Base-by-base conservation (phyloP, 2,329 filamentous ascomycete species). In the Tolypocladium ovalisporum region DNA sequence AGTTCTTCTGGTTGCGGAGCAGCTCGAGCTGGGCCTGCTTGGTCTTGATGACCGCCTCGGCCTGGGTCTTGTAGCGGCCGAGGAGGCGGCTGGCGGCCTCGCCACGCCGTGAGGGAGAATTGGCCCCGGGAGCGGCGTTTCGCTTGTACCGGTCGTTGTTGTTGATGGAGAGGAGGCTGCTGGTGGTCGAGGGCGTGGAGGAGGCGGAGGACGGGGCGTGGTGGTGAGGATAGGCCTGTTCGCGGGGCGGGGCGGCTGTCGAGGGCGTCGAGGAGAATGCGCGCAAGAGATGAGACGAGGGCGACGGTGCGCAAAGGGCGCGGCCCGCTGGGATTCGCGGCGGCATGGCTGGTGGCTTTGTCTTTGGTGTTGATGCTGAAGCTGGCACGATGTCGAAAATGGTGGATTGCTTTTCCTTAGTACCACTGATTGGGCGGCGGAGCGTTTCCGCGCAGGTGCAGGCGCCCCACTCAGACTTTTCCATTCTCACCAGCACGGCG, bases 1-100 rank as follows among this genome's bases (percentile, higher is more conserved):
- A 73, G 52, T 71, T 64, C 66, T 74, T 73, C 62, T 70, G 68
- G 62, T 72, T 69, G 62, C 67, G 67, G 56, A 76, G 62, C 57
- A 70, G 67, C 56, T 76, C 70, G 57, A 74, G 68, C 57, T 74
- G 66, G 17, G 64, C 62, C 57, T 69, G 66, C 62, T 68, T 70
- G 63, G 63, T 64, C 52, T 61, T 60, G 56, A 63, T 57, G 34
- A 60, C 57, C n/a, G 55, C 54, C 13, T 63, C 61, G 36, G 60
- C 60, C 34, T 62, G 63, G 51, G 54, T 36, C 57, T 61, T 67
- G 62, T 64, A 64, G 44, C 66, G 63, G 51, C 63, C 65, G 54
- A 73, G 54, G 56, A 73, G 56, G 19, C 63, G 62, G 15, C 57
- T 22, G 13, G 70, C 69, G 8, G 66, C 64, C 37, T 70, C 68